Conservation (phyloP, 148 eudicot species). For the Euryodendron excelsum region DNA sequence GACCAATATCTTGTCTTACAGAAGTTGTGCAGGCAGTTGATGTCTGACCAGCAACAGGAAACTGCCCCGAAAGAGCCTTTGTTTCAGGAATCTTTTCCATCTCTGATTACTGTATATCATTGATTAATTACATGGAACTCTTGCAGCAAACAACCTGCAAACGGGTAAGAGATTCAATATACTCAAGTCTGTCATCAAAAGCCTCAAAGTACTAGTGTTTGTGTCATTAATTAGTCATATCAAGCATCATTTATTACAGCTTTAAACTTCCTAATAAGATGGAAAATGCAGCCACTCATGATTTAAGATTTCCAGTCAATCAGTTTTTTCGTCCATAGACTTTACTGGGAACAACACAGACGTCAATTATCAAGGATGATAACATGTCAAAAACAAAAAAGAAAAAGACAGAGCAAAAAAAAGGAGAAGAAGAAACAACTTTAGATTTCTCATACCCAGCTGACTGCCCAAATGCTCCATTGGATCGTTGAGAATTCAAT, state of each 20-base stretch:
- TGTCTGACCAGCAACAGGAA: conserved; percentile 34
- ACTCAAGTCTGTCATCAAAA: background rate
- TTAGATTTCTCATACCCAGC: too few relatives aligned
- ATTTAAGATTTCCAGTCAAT: too few relatives aligned
- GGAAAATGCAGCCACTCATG: background rate
- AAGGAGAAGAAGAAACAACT: too few relatives aligned
- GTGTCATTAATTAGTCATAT: background rate
- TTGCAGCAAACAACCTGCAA: conserved; percentile 23
- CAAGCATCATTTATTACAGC: background rate
- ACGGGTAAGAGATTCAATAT: background rate
- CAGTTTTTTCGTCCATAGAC: background rate
- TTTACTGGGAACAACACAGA: background rate
- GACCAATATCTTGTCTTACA: conserved; percentile 35
- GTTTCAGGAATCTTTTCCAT: conserved; percentile 64
- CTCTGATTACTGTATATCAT: conserved; percentile 23
- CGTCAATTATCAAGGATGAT: background rate
- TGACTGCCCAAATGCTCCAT: too few relatives aligned
- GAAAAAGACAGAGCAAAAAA: too few relatives aligned
- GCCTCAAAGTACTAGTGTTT: background rate
- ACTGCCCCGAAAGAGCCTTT: conserved; percentile 39
- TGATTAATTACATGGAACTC: conserved; percentile 29
- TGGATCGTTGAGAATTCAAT: background rate
- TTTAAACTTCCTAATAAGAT: background rate
- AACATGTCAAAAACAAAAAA: background rate
- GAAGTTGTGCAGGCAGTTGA: conserved; percentile 32